Evolutionary conservation across 2,329 filamentous ascomycete genomes (phyloP), one percentile per base, ranked within the genome.

Genomic region (Didymella pomorum): DNA sequence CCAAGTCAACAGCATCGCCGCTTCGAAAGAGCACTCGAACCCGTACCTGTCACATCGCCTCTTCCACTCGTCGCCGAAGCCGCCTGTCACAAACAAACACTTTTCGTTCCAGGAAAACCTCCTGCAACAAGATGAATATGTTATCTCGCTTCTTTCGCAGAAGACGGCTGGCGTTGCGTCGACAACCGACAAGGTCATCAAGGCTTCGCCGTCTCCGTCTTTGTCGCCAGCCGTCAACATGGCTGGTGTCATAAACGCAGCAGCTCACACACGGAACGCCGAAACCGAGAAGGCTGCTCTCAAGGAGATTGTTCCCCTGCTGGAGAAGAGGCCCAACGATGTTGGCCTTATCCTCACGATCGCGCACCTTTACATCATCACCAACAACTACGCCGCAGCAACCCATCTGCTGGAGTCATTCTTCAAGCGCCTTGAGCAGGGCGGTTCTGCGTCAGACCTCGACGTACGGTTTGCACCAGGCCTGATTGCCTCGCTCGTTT

Each of bases 391-490:
- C 26, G 88, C 85, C 28, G 87, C 89, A 4, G 94, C 94, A 4
- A 85, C 93, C 33, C 81, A 83, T n/a, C 81, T 92, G 6, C 81
- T 97, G 2, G 90, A 96, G 72, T 80, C 84, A 1, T 93, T 95
- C 72, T 84, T 97, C 54, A 84, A 84, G 61, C 85, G 85, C 10
- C 82, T 97, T 1, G 91, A 94, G 68, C 78, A 86, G 46, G 86
- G 86, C 3, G 82, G 76, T 6, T 79, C 81, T 0, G 72, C 83
- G 2, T 81, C 84, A 16, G 83, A 89, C 57, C 82, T 87, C 56
- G 87, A 93, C 66, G 86, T 90, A 25, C 89, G 93, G 11, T 95
- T 89, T 75, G 89, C 92, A 25, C 94, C 95, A 0, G 94, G 94
- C 2, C 82, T 99, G 1, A 85, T 98, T 26, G 92, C 91, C 0